Evolutionary conservation across 2,329 filamentous ascomycete species (phyloP).

Genomic region (Huntiella savannae): DNA sequence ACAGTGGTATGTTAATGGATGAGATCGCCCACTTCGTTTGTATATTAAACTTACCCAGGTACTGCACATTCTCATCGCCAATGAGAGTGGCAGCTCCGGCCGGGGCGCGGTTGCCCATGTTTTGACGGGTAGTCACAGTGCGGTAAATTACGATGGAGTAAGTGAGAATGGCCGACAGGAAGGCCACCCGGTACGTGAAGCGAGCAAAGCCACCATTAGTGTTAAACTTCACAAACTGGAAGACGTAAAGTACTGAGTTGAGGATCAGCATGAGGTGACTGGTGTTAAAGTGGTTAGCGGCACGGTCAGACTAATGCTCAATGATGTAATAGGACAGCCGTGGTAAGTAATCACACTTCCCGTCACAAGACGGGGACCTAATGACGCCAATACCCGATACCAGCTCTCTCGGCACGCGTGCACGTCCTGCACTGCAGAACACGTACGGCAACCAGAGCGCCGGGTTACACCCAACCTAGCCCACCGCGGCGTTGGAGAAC

Average conservation of each 20-base stretch:
- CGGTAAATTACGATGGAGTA: constrained; percentile 99
- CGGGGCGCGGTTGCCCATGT: constrained; percentile 46
- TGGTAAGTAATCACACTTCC: too few species aligned
- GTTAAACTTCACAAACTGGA: constrained; percentile 83
- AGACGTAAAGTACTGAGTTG: constrained; percentile 59
- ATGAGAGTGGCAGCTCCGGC: constrained; percentile 45
- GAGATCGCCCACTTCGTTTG: background rate
- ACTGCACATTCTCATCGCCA: constrained; percentile 92
- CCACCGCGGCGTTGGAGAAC: too few species aligned
- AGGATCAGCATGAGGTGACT: constrained; percentile 79
- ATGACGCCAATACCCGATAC: too few species aligned
- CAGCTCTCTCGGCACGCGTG: too few species aligned
- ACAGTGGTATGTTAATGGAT: constrained; percentile 1
- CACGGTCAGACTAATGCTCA: too few species aligned
- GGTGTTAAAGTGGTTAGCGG: constrained; percentile 1
- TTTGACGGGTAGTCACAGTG: constrained; percentile 70
- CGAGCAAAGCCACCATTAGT: constrained; percentile 58
- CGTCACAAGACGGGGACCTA: too few species aligned
- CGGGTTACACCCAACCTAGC: too few species aligned
- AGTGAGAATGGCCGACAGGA: constrained; percentile 72
- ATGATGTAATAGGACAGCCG: too few species aligned
- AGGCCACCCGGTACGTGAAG: constrained; percentile 77
- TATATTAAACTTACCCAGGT: constrained; percentile 50
- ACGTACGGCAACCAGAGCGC: too few species aligned
- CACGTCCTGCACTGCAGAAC: too few species aligned